phyloP scores from a whole-genome alignment of 78 protist species.

The Dictyostelium capitatum region DNA sequence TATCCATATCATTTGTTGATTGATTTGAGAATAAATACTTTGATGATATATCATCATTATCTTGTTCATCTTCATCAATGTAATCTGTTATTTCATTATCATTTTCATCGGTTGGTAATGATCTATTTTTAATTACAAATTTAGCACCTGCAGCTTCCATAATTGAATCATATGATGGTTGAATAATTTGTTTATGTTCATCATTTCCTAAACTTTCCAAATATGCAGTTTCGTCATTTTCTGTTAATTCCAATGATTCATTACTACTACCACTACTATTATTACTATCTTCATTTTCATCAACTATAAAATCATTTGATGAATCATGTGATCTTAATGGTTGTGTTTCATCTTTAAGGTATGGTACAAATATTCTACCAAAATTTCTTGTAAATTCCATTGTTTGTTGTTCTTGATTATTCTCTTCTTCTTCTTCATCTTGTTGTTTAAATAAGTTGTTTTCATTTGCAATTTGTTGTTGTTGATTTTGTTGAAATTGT shows the following conservation, averaged over 20 bases:
- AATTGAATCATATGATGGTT: not conserved
- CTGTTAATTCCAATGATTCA: constrained; percentile 6
- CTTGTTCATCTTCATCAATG: not conserved
- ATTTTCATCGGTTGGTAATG: not conserved
- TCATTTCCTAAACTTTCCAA: not conserved
- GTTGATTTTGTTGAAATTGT: not conserved
- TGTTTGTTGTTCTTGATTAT: constrained; percentile 15
- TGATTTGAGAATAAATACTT: not conserved
- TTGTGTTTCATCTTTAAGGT: constrained; percentile 52
- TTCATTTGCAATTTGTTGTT: not conserved
- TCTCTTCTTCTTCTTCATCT: not conserved
- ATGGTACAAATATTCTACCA: constrained; percentile 68
- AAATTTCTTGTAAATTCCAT: constrained; percentile 68
- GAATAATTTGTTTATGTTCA: not conserved
- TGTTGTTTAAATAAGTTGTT: not conserved
- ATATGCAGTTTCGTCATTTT: not conserved
- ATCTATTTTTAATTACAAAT: not conserved
- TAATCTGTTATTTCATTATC: not conserved
- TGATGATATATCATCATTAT: not conserved
- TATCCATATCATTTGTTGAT: constrained; percentile 21
- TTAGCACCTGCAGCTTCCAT: not conserved
- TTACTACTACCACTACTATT: not conserved
- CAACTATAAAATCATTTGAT: not conserved
- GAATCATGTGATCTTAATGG: constrained; percentile 24
- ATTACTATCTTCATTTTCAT: not conserved